Evolutionary conservation across 2,329 filamentous ascomycete genomes (phyloP), one percentile per base, ranked within the genome.

Genomic region (Aspergillus intermedius): DNA sequence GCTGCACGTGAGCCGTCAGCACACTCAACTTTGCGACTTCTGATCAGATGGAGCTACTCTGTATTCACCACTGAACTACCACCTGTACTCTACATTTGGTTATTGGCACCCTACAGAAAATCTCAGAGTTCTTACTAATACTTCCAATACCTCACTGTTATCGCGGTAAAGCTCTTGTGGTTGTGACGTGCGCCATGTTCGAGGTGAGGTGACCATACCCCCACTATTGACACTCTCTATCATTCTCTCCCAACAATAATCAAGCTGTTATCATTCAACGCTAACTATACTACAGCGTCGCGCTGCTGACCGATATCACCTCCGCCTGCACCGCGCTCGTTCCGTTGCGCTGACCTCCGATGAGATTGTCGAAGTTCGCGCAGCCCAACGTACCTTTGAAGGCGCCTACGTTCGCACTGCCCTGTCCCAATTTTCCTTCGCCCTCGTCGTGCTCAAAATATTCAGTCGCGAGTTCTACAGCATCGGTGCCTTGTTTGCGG

Each of bases 401-500:
- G 93, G 93, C 19, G 93, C 93, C 19, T 98, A 97, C 71, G 86
- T 96, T 63, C 87, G 93, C 52, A 98, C 93, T 0, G 91, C 91
- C 2, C 81, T 98, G 17, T 88, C 88, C 3, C 91, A 97, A 64
- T 97, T 97, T 74, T 91, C 87, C 49, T 97, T 98, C 69, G 85
- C 91, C 17, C 83, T 98, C 44, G 84, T 98, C 54, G 88, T 98
- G 46, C 82, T 95, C 58, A 95, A 94, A 74, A 94, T 98, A 69
- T 97, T 98, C 74, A 96, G 90, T 7, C 81, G 84, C 46, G 93
- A 97, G 65, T 97, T 98, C 75, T 97, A 97, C 72, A 83, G 86
- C 58, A 95, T 96, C 54, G 93, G 93, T n/a, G 93, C 93, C 5
- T 77, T 98, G 28, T 96, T 96, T 66, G 91, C 93, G 40, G 84